Conservation (phyloP, 2,329 filamentous ascomycete genomes). For the Mycosphaerella sp. region DNA sequence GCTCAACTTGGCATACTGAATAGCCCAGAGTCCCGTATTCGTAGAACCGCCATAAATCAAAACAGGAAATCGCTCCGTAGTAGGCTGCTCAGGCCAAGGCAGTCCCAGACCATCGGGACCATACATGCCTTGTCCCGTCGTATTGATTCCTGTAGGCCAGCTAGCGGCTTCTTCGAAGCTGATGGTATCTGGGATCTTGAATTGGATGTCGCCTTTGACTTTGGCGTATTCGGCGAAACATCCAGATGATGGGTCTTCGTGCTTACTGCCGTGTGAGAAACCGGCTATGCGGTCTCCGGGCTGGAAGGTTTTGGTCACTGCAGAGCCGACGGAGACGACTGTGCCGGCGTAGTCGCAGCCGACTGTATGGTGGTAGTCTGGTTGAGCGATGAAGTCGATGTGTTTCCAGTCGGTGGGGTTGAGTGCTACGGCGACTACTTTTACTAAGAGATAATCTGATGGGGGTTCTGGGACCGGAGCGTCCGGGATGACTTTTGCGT, state of each 20-base stretch:
- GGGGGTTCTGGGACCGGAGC: slow-evolving; percentile 12
- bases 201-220: slow-evolving; percentile 45
- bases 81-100: slow-evolving; percentile 3
- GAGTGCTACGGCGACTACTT: slow-evolving; percentile 36
- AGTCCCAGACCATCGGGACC: slow-evolving; percentile 19
- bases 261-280: slow-evolving; percentile 40
- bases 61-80: background rate
- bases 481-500: slow-evolving; percentile 12
- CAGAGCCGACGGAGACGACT: slow-evolving; percentile 46
- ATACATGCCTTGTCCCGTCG: slow-evolving; percentile 46
- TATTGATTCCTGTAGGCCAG: slow-evolving; percentile 47
- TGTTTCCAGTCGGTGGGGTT: slow-evolving; percentile 52
- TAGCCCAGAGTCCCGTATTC: slow-evolving; percentile 45
- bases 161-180: slow-evolving; percentile 49
- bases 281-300: slow-evolving; percentile 48
- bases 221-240: slow-evolving; percentile 50
- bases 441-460: slow-evolving; percentile 39
- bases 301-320: slow-evolving; percentile 42
- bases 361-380: slow-evolving; percentile 36
- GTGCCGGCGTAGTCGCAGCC: slow-evolving; percentile 52
- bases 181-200: slow-evolving; percentile 44
- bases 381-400: slow-evolving; percentile 31
- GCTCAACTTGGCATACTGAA: slow-evolving; percentile 44
- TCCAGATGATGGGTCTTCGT: slow-evolving; percentile 35
- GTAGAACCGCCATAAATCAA: slow-evolving; percentile 37